Conservation (phyloP, 768 basidiomycete species). For the Xerocomus potaroensis region DNA sequence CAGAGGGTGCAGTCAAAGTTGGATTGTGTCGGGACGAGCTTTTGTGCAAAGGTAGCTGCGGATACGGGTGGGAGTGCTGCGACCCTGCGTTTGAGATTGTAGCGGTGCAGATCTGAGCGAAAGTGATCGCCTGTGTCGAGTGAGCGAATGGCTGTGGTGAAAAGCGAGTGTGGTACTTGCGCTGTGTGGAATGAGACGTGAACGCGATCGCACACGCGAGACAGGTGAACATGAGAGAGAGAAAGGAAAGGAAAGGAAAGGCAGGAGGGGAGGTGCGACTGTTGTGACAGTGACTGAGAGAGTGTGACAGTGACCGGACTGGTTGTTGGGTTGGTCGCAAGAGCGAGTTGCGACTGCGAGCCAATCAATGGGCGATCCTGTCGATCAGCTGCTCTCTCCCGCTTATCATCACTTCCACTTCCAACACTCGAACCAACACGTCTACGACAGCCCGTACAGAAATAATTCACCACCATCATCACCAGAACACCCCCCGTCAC, state of each 20-base stretch:
- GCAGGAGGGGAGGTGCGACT: too few relatives aligned
- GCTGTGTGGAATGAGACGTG: conserved; percentile 70
- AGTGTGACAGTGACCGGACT: conserved; percentile 8
- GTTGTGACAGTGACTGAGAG: conserved; percentile 6
- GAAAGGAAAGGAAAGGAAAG: too few relatives aligned
- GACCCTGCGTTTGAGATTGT: conserved; percentile 97
- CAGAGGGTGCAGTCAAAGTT: conserved; percentile 72
- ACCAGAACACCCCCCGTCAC: conserved; percentile 24
- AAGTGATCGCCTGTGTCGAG: conserved; percentile 70
- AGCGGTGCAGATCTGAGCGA: conserved; percentile 91
- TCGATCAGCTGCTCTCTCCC: conserved; percentile 59
- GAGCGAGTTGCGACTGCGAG: conserved; percentile 35
- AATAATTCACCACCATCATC: conserved; percentile 29
- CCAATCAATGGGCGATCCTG: conserved; percentile 54
- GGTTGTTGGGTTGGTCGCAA: too few relatives aligned
- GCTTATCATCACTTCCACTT: conserved; percentile 46
- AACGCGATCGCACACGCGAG: conserved; percentile 90
- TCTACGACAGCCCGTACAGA: conserved; percentile 25
- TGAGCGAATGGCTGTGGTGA: background rate
- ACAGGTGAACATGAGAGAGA: conserved; percentile 67
- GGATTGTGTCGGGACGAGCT: conserved; percentile 65
- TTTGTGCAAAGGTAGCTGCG: conserved; percentile 75
- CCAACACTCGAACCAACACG: conserved; percentile 26
- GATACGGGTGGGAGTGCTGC: conserved; percentile 86
- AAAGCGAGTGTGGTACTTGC: conserved; percentile 39